These are phyloP conservation scores for Oryza australiensis DNA, from an alignment of 176 grass and related monocot species.

Conservation along the genomic window DNA sequence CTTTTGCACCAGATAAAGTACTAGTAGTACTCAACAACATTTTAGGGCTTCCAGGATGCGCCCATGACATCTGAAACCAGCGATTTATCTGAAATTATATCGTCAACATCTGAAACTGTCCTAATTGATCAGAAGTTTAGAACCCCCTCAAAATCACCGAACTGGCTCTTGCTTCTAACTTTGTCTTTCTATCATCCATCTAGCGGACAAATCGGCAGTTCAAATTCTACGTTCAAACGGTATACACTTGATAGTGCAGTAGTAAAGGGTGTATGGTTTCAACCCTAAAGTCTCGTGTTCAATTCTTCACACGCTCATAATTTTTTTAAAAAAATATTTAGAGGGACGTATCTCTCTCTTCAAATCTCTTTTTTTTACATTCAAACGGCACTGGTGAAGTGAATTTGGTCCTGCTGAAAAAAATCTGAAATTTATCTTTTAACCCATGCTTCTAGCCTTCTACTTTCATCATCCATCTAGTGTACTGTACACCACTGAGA, in stretches of 20 bases:
- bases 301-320: too few relatives aligned
- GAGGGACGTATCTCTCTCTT: too few relatives aligned
- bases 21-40: background rate
- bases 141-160: background rate
- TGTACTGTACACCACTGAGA: background rate
- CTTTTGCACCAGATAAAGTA: background rate
- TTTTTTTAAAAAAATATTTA: too few relatives aligned
- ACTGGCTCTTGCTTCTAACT: background rate
- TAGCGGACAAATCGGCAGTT: background rate
- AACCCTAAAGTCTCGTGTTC: too few relatives aligned
- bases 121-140: background rate
- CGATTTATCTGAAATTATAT: background rate
- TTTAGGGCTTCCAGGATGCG: background rate
- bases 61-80: background rate
- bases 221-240: background rate
- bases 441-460: background rate
- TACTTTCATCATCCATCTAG: background rate
- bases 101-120: background rate
- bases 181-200: constrained; percentile 9
- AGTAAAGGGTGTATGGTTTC: too few relatives aligned
- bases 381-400: too few relatives aligned
- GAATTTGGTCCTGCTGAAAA: background rate
- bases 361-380: too few relatives aligned
- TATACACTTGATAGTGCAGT: too few relatives aligned
- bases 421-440: background rate